Base-by-base conservation (phyloP, 2,329 filamentous ascomycete species). In the Trichoderma sp. region DNA sequence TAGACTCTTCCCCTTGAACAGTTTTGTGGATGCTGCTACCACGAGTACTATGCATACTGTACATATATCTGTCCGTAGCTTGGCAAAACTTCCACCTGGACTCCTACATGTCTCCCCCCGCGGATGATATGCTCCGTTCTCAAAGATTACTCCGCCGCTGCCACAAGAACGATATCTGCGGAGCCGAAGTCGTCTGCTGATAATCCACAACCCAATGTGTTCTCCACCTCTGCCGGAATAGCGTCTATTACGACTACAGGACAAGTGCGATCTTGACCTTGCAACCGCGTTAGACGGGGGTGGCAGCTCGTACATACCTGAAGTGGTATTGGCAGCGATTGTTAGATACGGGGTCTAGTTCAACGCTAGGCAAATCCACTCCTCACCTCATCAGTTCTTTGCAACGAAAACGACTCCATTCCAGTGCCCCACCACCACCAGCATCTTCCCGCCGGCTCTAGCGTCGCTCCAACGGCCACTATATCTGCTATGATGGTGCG, bases 91-190 rank as follows among this genome's bases (percentile, higher is more conserved):
- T 39, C 30, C n/a, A 26, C 30, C 12, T n/a, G 53, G 28, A 11
- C 30, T 30, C 36, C n/a, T 43, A 43, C 5, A 11, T 36, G 56
- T 26, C 30, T 57, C 68, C 21, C 11, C 18, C 39, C 24, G 68
- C 68, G 60, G 60, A 64, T 64, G 60, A 64, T 64, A 64, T 36
- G 68, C 68, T 64, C 68, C 60, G 68, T 71, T 51, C 24, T 57
- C 47, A 71, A 24, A 34, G 24, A 43, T 30, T 61, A 47, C 56
- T 61, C 57, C 21, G 28, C 66, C 36, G 26, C 34, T 43, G 58
- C 36, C 57, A 21, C n/a, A 21, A 36, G 34, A 56, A 62, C 34
- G 53, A 62, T 70, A 70, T 70, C 66, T 51, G 66, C 66, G 57
- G 66, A 60, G 57, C 57, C 24, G 15, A 51, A 62, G 32, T 36